Conservation (phyloP, 1,139 yeast species). For the Geotrichum australiense region DNA sequence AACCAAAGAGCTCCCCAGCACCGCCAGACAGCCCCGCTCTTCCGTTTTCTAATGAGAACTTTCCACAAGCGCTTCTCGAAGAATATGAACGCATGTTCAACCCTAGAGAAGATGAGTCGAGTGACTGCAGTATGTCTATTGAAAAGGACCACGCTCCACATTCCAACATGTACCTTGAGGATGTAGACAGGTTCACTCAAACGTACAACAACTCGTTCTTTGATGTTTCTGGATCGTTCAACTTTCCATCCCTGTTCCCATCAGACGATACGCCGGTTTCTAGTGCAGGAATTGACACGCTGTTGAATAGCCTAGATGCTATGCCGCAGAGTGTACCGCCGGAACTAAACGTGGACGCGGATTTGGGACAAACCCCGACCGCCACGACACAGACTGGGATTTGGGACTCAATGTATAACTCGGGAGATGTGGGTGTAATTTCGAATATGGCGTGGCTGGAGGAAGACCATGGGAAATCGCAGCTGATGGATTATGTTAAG, state of each 20-base stretch:
- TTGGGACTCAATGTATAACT: conserved; percentile 9
- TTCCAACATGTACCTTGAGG: conserved; percentile 11
- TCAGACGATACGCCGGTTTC: neutral
- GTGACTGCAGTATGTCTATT: neutral
- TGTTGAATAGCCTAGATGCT: neutral
- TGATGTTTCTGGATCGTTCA: conserved; percentile 11
- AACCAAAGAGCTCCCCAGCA: neutral
- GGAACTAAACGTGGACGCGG: neutral
- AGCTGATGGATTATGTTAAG: conserved; percentile 15
- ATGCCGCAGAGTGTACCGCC: neutral
- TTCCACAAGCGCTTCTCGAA: conserved; percentile 12
- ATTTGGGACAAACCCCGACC: too few species aligned
- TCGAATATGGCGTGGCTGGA: conserved; percentile 14
- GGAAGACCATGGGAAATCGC: conserved; percentile 16
- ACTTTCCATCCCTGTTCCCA: conserved; percentile 11
- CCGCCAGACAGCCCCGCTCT: neutral
- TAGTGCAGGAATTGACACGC: neutral
- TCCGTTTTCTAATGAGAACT: conserved; percentile 3
- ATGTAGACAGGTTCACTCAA: conserved; percentile 13
- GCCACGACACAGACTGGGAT: neutral
- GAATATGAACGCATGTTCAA: conserved; percentile 13
- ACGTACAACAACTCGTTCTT: conserved; percentile 13
- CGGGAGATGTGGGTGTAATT: conserved; percentile 13
- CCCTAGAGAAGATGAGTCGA: conserved; percentile 7
- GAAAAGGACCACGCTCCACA: conserved; percentile 7